phyloP scores from a whole-genome alignment of 2,329 filamentous ascomycete species.

The Triangularia verruculosa region DNA sequence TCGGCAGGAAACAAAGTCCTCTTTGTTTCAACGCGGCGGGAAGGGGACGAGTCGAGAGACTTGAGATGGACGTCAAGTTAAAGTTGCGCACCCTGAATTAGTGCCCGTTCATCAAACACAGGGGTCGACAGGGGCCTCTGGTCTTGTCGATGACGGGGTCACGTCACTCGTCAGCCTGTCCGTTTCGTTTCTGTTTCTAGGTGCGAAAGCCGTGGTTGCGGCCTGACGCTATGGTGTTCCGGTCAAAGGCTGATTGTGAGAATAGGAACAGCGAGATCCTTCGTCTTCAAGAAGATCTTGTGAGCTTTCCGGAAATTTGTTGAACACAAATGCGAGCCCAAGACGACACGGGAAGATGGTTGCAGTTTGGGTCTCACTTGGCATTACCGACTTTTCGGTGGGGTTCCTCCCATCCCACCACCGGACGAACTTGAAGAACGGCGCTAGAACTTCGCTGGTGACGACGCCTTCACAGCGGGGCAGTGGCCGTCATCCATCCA shows the following conservation, averaged over 20 bases:
- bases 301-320: not conserved
- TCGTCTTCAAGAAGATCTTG: not conserved
- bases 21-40: conserved; percentile 9
- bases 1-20: conserved; percentile 4
- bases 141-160: not conserved
- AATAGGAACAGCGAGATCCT: not conserved
- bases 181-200: not conserved
- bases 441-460: not conserved
- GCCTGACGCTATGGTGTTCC: not conserved
- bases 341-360: not conserved
- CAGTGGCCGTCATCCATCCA: not conserved
- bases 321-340: not conserved
- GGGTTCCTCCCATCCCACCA: not conserved
- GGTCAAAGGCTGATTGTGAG: not conserved
- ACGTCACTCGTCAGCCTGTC: not conserved
- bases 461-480: not conserved
- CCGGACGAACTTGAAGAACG: not conserved
- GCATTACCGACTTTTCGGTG: not conserved
- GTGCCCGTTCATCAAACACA: conserved; percentile 11
- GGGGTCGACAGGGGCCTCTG: conserved; percentile 4
- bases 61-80: not conserved
- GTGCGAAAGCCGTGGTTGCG: not conserved
- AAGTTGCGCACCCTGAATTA: conserved; percentile 6
- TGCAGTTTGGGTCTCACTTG: not conserved
- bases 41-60: not conserved